phyloP scores from a whole-genome alignment of 306 rosid species.

The Biancaea sappan region DNA sequence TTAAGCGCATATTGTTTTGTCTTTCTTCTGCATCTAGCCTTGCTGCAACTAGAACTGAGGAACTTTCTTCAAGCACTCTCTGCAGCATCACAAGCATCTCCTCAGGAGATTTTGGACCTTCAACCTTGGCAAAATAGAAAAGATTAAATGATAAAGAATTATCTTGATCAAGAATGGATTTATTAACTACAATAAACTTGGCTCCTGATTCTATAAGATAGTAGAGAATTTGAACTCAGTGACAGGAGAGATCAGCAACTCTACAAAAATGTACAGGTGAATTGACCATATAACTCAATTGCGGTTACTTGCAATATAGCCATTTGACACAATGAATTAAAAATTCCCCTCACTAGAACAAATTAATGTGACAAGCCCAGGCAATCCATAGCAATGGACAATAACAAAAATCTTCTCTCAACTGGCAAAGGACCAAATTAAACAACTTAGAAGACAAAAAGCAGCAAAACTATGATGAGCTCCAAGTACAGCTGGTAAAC shows the following conservation, averaged over 20 bases:
- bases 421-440: constrained; percentile 25
- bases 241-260: constrained; percentile 14
- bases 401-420: constrained; percentile 24
- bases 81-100: constrained; percentile 76
- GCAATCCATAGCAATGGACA: background rate
- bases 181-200: constrained; percentile 16
- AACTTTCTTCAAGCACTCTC: constrained; percentile 91
- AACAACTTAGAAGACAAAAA: background rate
- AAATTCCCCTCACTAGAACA: background rate
- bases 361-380: background rate
- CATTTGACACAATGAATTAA: constrained; percentile 27
- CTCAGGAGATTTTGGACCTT: constrained; percentile 88
- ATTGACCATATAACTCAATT: background rate
- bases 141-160: constrained; percentile 22
- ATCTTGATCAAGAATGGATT: constrained; percentile 22
- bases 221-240: constrained; percentile 3
- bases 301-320: constrained; percentile 24
- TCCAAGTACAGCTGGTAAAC: background rate
- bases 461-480: background rate
- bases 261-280: background rate
- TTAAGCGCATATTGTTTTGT: constrained; percentile 64
- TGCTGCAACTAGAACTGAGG: constrained; percentile 80
- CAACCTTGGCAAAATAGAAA: constrained; percentile 60
- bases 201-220: constrained; percentile 21
- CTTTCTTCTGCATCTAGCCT: constrained; percentile 96